phyloP scores from a whole-genome alignment of 2,329 filamentous ascomycete species.

The Colletotrichum echinochloae region DNA sequence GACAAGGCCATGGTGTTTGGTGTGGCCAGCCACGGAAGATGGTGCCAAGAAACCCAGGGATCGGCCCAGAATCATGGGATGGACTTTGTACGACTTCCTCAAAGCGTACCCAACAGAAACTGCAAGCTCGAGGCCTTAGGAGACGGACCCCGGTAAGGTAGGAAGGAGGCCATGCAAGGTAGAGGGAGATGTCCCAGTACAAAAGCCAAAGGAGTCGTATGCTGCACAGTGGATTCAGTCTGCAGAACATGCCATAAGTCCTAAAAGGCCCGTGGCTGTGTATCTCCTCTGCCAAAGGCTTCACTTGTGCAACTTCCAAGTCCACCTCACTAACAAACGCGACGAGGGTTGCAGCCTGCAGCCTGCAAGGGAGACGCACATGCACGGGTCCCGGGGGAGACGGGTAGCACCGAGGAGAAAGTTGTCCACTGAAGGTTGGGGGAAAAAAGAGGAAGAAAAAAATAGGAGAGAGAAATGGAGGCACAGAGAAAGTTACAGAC shows the following conservation, averaged over 20 bases:
- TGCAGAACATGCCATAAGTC: background rate
- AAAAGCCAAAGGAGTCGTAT: background rate
- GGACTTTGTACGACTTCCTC: conserved; percentile 11
- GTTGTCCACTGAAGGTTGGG: background rate
- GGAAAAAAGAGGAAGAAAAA: background rate
- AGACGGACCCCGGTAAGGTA: conserved; percentile 33
- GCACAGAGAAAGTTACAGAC: too few relatives aligned
- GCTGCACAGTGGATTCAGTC: background rate
- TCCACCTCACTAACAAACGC: conserved; percentile 18
- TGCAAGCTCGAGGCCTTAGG: conserved; percentile 19
- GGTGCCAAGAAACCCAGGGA: background rate
- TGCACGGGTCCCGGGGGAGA: conserved; percentile 11
- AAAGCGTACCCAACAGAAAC: conserved; percentile 28
- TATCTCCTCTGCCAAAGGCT: background rate
- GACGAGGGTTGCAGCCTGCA: conserved; percentile 24
- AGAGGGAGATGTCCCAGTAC: background rate
- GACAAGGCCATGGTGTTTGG: conserved; percentile 19
- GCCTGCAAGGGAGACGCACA: conserved; percentile 21
- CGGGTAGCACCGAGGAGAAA: background rate
- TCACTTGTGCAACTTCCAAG: conserved; percentile 3
- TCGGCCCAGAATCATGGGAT: conserved; percentile 10
- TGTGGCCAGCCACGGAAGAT: conserved; percentile 16
- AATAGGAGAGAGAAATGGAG: too few relatives aligned
- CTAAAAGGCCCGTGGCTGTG: background rate
- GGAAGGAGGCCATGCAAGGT: conserved; percentile 1